Percentiles rank a stretch among this genome's conserved stretches.
phyloP scores from a whole-genome alignment of 257 asterid species.

The Solanum dulcamara region DNA sequence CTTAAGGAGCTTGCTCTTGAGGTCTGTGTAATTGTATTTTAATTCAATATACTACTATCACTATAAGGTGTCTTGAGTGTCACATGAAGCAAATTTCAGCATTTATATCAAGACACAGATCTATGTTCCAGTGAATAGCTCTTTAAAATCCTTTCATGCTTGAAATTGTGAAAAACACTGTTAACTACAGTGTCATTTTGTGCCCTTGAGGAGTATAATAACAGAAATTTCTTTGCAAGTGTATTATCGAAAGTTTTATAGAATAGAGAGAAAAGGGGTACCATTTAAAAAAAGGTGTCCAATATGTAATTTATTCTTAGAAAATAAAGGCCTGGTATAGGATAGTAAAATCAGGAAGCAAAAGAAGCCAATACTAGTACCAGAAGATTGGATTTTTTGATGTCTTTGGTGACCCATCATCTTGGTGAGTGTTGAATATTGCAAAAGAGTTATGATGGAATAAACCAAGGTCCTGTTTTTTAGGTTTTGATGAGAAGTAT shows the following conservation, averaged over 20 bases:
- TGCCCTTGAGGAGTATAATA: background rate
- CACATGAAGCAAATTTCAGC: background rate
- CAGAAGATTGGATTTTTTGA: background rate
- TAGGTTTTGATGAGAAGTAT: background rate
- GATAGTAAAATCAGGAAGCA: background rate
- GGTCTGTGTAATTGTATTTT: constrained; percentile 13
- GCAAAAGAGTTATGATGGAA: background rate
- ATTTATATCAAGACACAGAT: background rate
- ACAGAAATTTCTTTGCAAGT: background rate
- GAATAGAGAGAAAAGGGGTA: background rate
- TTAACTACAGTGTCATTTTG: background rate
- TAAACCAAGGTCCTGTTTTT: background rate
- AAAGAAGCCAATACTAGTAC: background rate
- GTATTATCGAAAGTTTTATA: background rate
- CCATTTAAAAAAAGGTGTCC: background rate
- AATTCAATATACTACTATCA: background rate
- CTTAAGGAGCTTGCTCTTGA: constrained; percentile 32
- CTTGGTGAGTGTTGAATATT: background rate
- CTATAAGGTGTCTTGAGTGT: background rate
- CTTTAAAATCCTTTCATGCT: background rate
- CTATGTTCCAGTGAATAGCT: background rate
- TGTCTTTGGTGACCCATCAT: background rate
- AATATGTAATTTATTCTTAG: background rate
- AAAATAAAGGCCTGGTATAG: background rate
- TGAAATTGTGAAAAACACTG: background rate